Evolutionary conservation across 176 grass and related monocot species (phyloP), one percentile per base, ranked within the genome.

Genomic region (Cymbopogon citratus): DNA sequence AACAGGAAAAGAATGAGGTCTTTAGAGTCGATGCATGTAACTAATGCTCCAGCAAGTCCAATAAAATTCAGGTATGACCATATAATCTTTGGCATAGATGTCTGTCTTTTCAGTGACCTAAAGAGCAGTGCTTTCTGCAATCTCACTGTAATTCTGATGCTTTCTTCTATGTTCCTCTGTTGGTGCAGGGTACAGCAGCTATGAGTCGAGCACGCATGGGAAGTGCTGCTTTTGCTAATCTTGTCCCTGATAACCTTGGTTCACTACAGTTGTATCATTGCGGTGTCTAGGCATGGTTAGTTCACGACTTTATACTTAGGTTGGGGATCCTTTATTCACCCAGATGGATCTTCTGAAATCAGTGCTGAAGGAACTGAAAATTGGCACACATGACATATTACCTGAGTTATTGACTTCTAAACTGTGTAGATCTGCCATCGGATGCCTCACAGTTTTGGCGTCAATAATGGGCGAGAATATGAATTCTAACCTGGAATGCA

Each of bases 51-150:
- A 6, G 23, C 44, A 48, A 40, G 45, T 56, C 45, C 46, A n/a
- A 48, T 68, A 68, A 11, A n/a, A 9, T 67, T 48, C 35, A 88
- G 81, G 81, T 88, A 84, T 68, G 59, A 9, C 43, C 11, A 19
- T 48, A 45, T 28, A 10, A 57, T 44, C 27, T 74, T 79, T 16
- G 29, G 15, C 49, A n/a, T 66, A 36, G 3, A 36, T 63, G 16
- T 28, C 9, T 68, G 26, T 29, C 27, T 35, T 48, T 69, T 62
- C 43, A 66, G 36, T 28, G 40, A 36, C 6, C n/a, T 73, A 14
- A 73, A 2, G 24, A 52, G 13, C 60, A 36, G 1, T 7, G 10
- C 5, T 83, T 73, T 71, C 12, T 73, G 54, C 56, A 24, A 65
- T 51, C 21, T 39, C 44, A 33, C 36, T 75, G 46, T 49, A 60